Evolutionary conservation across 306 rosid genomes (phyloP).

Genomic region (Gynostemma pentaphyllum): DNA sequence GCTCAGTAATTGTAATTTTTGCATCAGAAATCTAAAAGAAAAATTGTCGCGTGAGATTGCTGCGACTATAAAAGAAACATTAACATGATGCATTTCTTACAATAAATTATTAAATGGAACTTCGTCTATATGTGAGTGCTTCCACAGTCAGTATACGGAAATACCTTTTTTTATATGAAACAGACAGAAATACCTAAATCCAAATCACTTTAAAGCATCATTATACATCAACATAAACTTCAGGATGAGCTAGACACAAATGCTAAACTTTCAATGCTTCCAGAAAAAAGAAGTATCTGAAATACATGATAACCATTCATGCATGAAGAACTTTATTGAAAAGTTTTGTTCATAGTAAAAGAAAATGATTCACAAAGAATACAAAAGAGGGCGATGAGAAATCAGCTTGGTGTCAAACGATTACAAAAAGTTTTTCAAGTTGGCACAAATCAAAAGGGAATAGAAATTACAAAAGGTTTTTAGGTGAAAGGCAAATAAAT

Average conservation of each 20-base stretch:
- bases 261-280: background rate
- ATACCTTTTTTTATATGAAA: too few relatives aligned
- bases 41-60: conserved; percentile 15
- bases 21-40: conserved; percentile 85
- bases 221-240: too few relatives aligned
- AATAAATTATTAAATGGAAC: background rate
- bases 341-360: too few relatives aligned
- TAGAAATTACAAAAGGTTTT: too few relatives aligned
- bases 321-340: too few relatives aligned
- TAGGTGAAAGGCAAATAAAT: too few relatives aligned
- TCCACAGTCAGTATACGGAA: background rate
- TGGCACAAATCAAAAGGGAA: too few relatives aligned
- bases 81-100: background rate
- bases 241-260: too few relatives aligned
- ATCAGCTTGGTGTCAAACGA: too few relatives aligned
- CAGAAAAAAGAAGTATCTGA: background rate
- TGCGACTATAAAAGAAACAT: background rate
- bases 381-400: too few relatives aligned
- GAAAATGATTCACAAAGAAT: too few relatives aligned
- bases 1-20: conserved; percentile 68
- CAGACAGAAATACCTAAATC: background rate
- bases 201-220: background rate
- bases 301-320: background rate
- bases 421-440: too few relatives aligned
- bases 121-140: background rate